Evolutionary conservation across 176 grass and related monocot species (phyloP).

Genomic region (Hordeum marinum): DNA sequence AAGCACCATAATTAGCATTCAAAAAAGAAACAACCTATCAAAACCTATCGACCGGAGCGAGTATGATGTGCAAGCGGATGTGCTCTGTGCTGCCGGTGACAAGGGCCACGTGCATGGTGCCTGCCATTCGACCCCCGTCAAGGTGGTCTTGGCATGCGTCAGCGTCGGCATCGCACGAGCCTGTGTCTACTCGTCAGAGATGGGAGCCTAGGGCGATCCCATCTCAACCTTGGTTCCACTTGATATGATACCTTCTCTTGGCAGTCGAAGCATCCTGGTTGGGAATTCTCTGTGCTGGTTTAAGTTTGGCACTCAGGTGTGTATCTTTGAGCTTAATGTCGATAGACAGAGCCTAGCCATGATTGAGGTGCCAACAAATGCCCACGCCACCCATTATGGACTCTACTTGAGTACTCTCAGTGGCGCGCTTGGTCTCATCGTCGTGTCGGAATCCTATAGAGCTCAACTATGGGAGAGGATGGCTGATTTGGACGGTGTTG

Average conservation of each 20-base stretch:
- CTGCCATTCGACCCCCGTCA: too few species aligned
- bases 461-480: not conserved
- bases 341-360: not conserved
- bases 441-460: not conserved
- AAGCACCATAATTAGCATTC: accelerated
- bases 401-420: not conserved
- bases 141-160: not conserved
- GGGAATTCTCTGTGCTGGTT: not conserved
- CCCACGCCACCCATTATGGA: not conserved
- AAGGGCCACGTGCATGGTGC: too few species aligned
- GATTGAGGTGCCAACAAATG: not conserved
- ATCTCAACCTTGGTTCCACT: not conserved
- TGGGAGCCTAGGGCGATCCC: not conserved
- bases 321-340: not conserved
- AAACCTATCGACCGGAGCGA: too few species aligned
- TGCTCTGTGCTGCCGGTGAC: not conserved
- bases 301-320: not conserved
- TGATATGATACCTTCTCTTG: too few species aligned
- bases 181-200: not conserved
- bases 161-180: not conserved
- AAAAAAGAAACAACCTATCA: too few species aligned
- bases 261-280: not conserved
- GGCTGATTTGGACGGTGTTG: not conserved
- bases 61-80: not conserved
- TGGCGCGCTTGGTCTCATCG: not conserved